Evolutionary conservation across 1,284 basidiomycete species (phyloP), one percentile per base, ranked within the genome.

Genomic region (Malassezia caprae): DNA sequence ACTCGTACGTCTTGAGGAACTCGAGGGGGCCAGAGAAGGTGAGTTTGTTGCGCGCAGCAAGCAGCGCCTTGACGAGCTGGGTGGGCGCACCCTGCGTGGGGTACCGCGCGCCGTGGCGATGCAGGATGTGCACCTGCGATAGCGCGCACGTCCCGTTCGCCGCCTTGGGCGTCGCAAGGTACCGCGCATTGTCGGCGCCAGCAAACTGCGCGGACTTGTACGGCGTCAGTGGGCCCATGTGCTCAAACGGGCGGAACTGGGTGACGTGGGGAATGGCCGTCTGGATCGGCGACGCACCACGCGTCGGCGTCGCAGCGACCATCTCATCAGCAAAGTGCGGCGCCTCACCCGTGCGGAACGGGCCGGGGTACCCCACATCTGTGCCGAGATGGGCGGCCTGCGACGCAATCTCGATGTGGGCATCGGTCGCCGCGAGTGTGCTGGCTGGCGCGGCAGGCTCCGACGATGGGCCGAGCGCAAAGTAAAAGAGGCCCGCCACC

Each of bases 161-260:
- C 8, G 51, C 8, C 3, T 23, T 40, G 2, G 66, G 66, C 8
- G 66, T 64, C 27, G 62, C 63, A 10, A 59, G 56, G 48, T 67
- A 67, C 41, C 53, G 62, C 17, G 60, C 56, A 27, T 69, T 63
- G 47, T 72, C 70, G 10, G 69, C 44, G 4, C 63, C 64, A 53
- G 64, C 69, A 4, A 62, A 67, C 12, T 59, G 58, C 11, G 67
- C 63, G 0, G 72, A 64, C 12, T 56, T 30, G 52, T 74, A 74
- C 1, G 72, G 72, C 1, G 70, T 64, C 8, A 73, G 53, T 8
- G 68, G 67, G 15, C 72, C 72, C 72, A 74, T 74, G 41, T 72
- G 69, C 31, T 65, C 55, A 35, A 73, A 73, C 2, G 68, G 63
- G 21, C 65, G 59, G 48, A 69, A 69, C 41, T 52, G 51, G 1